phyloP scores from a whole-genome alignment of 2,329 filamentous ascomycete species.

The Kalmusia sp. region DNA sequence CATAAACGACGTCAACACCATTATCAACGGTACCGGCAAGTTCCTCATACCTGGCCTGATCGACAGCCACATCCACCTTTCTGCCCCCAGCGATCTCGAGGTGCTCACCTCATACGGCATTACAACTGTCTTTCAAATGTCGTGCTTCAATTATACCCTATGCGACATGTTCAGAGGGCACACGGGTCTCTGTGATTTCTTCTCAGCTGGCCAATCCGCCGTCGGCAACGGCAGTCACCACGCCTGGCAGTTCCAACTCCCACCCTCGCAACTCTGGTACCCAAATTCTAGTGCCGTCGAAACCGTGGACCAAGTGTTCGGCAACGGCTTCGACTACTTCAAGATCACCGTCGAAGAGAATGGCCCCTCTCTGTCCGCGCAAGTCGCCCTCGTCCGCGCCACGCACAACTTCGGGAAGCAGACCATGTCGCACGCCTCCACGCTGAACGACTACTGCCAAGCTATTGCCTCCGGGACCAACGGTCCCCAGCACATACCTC shows the following conservation, averaged over 20 bases:
- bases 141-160: constrained; percentile 2
- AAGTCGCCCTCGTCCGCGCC: neutral
- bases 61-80: constrained; percentile 25
- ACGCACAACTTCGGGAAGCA: constrained; percentile 2
- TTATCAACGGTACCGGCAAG: constrained; percentile 18
- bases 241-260: neutral
- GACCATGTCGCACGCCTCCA: constrained; percentile 11
- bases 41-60: constrained; percentile 32
- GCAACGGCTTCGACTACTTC: constrained; percentile 10
- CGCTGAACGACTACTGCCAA: constrained; percentile 5
- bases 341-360: constrained; percentile 13
- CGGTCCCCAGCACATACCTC: constrained; percentile 6
- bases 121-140: constrained; percentile 23
- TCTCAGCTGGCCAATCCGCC: constrained; percentile 3
- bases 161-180: constrained; percentile 5
- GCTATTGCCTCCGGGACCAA: neutral
- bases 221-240: neutral
- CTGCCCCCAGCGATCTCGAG: constrained; percentile 13
- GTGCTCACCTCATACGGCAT: constrained; percentile 22
- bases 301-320: constrained; percentile 1
- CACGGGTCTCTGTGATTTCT: constrained; percentile 8
- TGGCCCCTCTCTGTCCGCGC: neutral
- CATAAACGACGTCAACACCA: neutral
- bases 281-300: constrained; percentile 6
- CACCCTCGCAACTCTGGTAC: neutral